Evolutionary conservation across 2,329 filamentous ascomycete species (phyloP), one percentile per base, ranked within the genome.

Genomic region (Grosmannia clavigera): DNA sequence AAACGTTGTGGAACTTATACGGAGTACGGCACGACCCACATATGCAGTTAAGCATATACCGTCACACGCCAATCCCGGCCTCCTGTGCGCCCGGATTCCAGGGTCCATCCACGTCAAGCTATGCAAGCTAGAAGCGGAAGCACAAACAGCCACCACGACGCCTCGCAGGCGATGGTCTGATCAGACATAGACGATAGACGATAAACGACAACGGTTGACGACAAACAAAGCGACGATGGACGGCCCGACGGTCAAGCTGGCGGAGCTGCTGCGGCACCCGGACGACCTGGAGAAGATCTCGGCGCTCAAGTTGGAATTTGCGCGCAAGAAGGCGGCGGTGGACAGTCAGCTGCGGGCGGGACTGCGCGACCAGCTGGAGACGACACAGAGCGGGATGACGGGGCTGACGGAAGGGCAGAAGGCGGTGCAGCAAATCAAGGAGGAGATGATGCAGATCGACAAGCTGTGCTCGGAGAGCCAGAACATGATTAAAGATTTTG

Each of bases 401-500:
- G 88, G 88, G 64, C 86, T 99, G 65, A 84, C 83, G 53, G 91
- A 96, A 70, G 92, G 92, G 60, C 92, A 97, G 74, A 88, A 92
- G 72, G 90, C 90, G 63, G 89, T 99, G 43, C 87, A 90, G 70
- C 83, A 88, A 67, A 96, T 96, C 75, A 96, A 95, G 73, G 92
- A 97, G 66, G 94, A 99, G 76, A 94, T 99, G 84, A 91, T 95
- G 79, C 95, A 92, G 75, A 97, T 99, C 68, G 94, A 99, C 77
- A 91, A 90, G 75, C 83, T 99, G 65, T 99, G 94, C 76, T 91
- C 92, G 64, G 95, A 99, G 74, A 92, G 92, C 59, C 92, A 97
- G 77, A 90, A 90, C 71, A 96, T 96, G 84, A 96, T 99, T 69
- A 86, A 88, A 69, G 94, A 99, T 77, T 97, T 99, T 73, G 87